Evolutionary conservation across 345 rosid genomes (phyloP), one percentile per base, ranked within the genome.

Genomic region (Populus davidiana): DNA sequence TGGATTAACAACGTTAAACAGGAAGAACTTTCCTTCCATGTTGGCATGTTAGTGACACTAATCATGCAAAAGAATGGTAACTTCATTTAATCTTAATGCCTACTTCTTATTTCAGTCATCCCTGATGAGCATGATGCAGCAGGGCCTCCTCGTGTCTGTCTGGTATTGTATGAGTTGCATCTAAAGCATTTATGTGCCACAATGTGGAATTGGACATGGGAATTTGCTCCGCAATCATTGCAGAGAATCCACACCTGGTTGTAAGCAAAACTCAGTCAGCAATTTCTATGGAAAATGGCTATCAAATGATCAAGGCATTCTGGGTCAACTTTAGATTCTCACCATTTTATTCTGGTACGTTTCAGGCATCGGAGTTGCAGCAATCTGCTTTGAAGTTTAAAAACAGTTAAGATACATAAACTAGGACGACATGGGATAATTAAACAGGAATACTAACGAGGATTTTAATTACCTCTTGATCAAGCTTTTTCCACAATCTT

Each of bases 181-280:
- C 72, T 87, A 9, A 31, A 77, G 84, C 97, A 94, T 80, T 92
- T 94, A 69, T 88, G 90, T 2, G 96, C 98, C 7, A 91, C 71
- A 13, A 92, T 52, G 78, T 94, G 97, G 82, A 91, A 94, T 73
- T 84, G 88, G 21, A 91, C 92, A 1, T 81, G 83, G 10, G 90
- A 84, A 70, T 87, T 91, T 59, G 85, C 79, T 5, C 92, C 89
- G 8, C 97, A 94, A 67, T 94, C 98, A 25, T 94, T 92, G 91
- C 97, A 94, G 5, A 94, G 93, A 69, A 94, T 92, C 98, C 94
- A 94, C 23, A 92, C 89, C 94, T 93, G 69, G 66, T 20, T 66
- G 59, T 52, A 75, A 16, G 25, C 47, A 49, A 29, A 16, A 72
- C 2, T 31, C 65, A 35, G 52, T 31, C 4, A 61, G 50, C 50